These are phyloP conservation scores for Fragaria ananassa DNA, from an alignment of 306 rosid species.

Conservation along the genomic window DNA sequence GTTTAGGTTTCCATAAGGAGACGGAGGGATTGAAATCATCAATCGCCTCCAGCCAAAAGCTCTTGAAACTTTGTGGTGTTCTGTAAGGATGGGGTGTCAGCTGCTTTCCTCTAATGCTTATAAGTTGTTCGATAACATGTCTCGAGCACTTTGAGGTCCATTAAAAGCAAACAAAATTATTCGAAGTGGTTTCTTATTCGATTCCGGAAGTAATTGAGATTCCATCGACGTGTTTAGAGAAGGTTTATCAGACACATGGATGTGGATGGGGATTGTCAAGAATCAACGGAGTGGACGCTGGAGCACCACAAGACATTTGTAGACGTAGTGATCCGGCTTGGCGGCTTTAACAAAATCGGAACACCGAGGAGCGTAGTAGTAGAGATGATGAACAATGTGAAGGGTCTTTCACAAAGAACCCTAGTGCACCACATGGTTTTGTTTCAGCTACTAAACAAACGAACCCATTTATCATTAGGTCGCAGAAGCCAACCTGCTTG, in stretches of 20 bases:
- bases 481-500: not conserved
- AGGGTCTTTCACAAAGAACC: not conserved
- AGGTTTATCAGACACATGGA: not conserved
- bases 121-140: not conserved
- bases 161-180: not conserved
- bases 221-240: not conserved
- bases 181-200: not conserved
- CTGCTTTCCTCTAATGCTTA: too few relatives aligned
- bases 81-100: too few relatives aligned
- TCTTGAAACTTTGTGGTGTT: not conserved
- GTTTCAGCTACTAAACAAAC: not conserved
- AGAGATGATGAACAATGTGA: not conserved
- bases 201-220: not conserved
- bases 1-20: not conserved
- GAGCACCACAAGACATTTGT: constrained; percentile 1
- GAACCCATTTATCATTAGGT: not conserved
- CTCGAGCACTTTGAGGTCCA: not conserved
- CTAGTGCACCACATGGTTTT: constrained; percentile 1
- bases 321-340: not conserved
- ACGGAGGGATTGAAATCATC: not conserved
- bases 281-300: not conserved
- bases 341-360: not conserved
- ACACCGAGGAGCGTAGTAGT: not conserved
- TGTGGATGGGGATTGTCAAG: not conserved
- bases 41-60: not conserved